Conservation (phyloP, 106 monocot species). For the Dendrobium catenatum region DNA sequence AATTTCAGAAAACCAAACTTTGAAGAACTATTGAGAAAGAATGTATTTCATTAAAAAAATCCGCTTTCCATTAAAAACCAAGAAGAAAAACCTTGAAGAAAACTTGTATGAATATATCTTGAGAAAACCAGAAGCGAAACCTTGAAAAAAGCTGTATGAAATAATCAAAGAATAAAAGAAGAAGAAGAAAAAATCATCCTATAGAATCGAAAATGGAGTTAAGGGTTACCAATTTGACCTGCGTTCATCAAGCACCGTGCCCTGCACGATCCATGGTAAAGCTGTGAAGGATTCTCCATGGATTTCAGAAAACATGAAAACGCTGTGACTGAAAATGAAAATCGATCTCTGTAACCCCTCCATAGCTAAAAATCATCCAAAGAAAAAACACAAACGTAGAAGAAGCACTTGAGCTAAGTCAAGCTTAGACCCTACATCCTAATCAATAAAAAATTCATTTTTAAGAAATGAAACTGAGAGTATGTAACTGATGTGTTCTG, state of each 20-base stretch:
- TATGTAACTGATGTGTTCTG: not conserved
- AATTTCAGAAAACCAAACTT: not conserved
- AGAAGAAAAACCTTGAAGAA: not conserved
- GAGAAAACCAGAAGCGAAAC: not conserved
- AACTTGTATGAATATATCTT: not conserved
- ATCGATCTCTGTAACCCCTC: not conserved
- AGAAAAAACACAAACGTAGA: not conserved
- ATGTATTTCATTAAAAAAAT: not conserved
- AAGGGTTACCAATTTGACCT: conserved; percentile 1
- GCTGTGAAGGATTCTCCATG: not conserved
- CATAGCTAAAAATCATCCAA: not conserved
- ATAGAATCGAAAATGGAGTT: not conserved
- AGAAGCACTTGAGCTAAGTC: not conserved
- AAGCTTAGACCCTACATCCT: not conserved
- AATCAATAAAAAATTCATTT: not conserved
- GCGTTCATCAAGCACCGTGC: not conserved
- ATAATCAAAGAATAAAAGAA: not conserved
- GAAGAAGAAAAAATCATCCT: not conserved
- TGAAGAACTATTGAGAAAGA: not conserved
- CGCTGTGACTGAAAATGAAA: not conserved
- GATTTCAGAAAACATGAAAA: not conserved
- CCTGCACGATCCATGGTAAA: not conserved
- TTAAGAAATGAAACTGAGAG: not conserved
- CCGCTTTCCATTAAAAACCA: not conserved
- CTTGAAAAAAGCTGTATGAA: not conserved